Evolutionary conservation across 805 yeast genomes (phyloP).

Genomic region (Nakazawaea siamensis): DNA sequence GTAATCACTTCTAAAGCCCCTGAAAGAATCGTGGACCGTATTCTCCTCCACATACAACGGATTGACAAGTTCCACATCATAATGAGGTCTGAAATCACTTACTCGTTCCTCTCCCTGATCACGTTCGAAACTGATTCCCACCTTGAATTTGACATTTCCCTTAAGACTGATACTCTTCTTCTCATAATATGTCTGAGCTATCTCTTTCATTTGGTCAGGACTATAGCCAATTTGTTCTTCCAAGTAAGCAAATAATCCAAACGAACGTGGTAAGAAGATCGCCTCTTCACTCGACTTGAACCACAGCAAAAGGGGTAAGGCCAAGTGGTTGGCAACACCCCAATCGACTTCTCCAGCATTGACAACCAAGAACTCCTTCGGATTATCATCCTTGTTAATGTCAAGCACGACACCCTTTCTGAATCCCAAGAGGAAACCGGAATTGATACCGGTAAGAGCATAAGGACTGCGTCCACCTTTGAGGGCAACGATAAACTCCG

Average conservation of each 20-base stretch:
- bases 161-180: slow-evolving; percentile 49
- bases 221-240: slow-evolving; percentile 11
- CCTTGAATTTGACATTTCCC: slow-evolving; percentile 51
- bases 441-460: slow-evolving; percentile 48
- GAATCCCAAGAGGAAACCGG: slow-evolving; percentile 78
- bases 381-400: slow-evolving; percentile 61
- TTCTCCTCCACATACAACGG: slow-evolving; percentile 42
- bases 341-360: slow-evolving; percentile 54
- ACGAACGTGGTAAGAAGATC: slow-evolving; percentile 36
- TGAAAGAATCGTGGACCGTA: slow-evolving; percentile 66
- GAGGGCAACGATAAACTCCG: slow-evolving; percentile 47
- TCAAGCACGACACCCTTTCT: slow-evolving; percentile 48
- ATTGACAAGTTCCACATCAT: slow-evolving; percentile 45
- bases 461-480: slow-evolving; percentile 82
- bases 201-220: neutral
- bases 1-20: slow-evolving; percentile 73
- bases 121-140: slow-evolving; percentile 55
- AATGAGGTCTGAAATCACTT: slow-evolving; percentile 50
- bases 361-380: slow-evolving; percentile 58
- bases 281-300: slow-evolving; percentile 36
- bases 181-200: slow-evolving; percentile 1
- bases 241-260: slow-evolving; percentile 29
- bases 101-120: slow-evolving; percentile 25
- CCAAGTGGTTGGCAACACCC: slow-evolving; percentile 70
- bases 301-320: slow-evolving; percentile 50